These are phyloP conservation scores for Pleurozium schreberi DNA, from an alignment of 225 moss, liverwort and hornwort species.

Conservation along the genomic window DNA sequence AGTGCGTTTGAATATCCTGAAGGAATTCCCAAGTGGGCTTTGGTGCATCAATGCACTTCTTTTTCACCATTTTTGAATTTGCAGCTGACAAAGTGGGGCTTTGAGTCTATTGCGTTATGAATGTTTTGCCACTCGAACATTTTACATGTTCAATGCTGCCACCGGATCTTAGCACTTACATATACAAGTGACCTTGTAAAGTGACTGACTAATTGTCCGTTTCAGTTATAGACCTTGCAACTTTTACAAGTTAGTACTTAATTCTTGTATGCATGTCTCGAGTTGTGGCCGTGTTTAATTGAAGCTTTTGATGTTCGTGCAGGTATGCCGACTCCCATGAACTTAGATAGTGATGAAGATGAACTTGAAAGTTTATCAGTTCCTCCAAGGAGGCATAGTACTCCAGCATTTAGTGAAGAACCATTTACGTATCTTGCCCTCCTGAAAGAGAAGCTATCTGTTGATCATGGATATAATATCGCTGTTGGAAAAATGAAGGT, in stretches of 20 bases:
- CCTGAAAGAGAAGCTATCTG: conserved; percentile 40
- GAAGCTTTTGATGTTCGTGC: not conserved
- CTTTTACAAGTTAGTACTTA: not conserved
- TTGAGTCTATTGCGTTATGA: not conserved
- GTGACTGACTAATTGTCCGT: not conserved
- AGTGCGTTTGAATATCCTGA: not conserved
- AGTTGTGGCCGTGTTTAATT: not conserved
- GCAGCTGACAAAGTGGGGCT: not conserved
- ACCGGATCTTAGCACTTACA: not conserved
- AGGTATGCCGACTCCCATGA: conserved; percentile 31
- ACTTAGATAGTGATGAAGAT: conserved; percentile 49
- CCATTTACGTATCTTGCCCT: conserved; percentile 74
- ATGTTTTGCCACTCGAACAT: not conserved
- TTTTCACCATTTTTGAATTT: not conserved
- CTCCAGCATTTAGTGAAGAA: conserved; percentile 17
- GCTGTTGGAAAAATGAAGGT: conserved; percentile 77
- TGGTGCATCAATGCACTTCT: not conserved
- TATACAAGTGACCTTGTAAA: not conserved
- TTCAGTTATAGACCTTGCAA: not conserved
- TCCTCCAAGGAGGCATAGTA: not conserved
- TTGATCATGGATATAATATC: conserved; percentile 1
- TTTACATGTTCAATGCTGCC: not conserved
- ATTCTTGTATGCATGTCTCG: not conserved
- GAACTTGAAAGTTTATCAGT: not conserved
- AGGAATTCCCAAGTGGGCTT: not conserved